Evolutionary conservation across 805 yeast species (phyloP), one percentile per base, ranked within the genome.

Genomic region (Candida maris): DNA sequence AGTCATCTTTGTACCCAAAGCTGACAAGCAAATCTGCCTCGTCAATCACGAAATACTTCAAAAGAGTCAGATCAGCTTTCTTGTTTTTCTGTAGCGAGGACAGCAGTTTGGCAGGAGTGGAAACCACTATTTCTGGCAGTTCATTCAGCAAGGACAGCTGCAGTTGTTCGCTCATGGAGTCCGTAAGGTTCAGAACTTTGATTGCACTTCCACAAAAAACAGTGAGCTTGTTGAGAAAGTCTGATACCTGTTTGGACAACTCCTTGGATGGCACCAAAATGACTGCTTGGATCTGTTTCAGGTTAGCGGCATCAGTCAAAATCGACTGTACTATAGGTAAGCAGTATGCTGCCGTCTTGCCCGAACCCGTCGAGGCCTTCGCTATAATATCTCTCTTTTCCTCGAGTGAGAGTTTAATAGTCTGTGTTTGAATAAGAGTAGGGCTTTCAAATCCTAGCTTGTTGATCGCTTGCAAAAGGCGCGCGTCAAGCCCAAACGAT

Each of bases 251-350:
- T 49, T 77, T 81, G 2, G 96, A 81, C 43, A 93, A 71, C 62
- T 93, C 98, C 52, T 89, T 79, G 1, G 97, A 87, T 13, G 98
- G 98, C 12, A 93, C 97, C 34, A 93, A 65, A 20, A 93, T 73
- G 19, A 93, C 75, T 32, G 85, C 79, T 41, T 73, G 70, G 33
- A 71, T 66, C 13, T 53, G 47, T 15, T 50, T 56, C 18, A 48
- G 45, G 26, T 49, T 57, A 41, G 49, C 57, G 41, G 49, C 64
- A 28, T 64, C 66, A 16, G 68, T 64, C 41, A 91, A 65, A 27
- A 93, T 74, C 27, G 79, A 73, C 59, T 93, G 95, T 27, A 93
- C 60, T 13, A 93, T 81, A 5, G 98, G 98, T 32, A 91, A 73
- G 45, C 82, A 64, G 57, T 91, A 91, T 1, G 97, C 95, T 8